phyloP scores from a whole-genome alignment of 2,329 filamentous ascomycete genomes.

The Paradendryphiella salina region DNA sequence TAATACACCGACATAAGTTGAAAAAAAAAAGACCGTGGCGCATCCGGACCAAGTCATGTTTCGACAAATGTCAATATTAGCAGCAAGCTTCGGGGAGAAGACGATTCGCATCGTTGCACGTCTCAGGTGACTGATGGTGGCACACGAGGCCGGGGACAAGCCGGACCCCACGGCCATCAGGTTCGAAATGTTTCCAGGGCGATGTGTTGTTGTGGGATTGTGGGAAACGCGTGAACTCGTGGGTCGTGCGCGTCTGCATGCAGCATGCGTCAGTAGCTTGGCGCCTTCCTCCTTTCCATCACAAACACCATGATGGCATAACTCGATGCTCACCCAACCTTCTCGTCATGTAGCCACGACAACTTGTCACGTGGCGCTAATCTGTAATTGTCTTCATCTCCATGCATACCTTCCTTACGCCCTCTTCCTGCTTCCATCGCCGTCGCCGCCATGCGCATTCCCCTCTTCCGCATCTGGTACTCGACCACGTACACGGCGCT shows the following conservation, averaged over 20 bases:
- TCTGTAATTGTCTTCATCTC: constrained; percentile 28
- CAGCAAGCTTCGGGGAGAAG: not conserved
- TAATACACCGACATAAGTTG: not conserved
- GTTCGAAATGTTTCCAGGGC: constrained; percentile 3
- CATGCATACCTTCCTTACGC: constrained; percentile 25
- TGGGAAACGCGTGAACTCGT: constrained; percentile 16
- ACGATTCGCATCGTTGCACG: constrained; percentile 1
- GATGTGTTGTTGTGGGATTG: not conserved
- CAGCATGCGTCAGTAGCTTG: constrained; percentile 25
- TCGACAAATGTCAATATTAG: not conserved
- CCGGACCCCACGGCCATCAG: not conserved
- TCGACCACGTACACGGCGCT: constrained; percentile 75
- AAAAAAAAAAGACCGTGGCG: not conserved
- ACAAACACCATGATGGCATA: constrained; percentile 15
- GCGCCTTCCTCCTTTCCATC: constrained; percentile 20
- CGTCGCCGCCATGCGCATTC: constrained; percentile 49
- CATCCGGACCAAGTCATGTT: constrained; percentile 1
- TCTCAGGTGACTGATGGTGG: constrained; percentile 2
- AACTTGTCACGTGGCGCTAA: constrained; percentile 21
- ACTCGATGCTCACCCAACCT: constrained; percentile 13
- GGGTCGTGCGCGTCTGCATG: constrained; percentile 23
- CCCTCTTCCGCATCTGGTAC: constrained; percentile 79
- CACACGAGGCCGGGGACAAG: not conserved
- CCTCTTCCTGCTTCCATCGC: not conserved
- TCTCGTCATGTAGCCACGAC: constrained; percentile 24